These are phyloP conservation scores for Oleoguttula mirabilis DNA, from an alignment of 495 filamentous ascomycete species.

Conservation along the genomic window DNA sequence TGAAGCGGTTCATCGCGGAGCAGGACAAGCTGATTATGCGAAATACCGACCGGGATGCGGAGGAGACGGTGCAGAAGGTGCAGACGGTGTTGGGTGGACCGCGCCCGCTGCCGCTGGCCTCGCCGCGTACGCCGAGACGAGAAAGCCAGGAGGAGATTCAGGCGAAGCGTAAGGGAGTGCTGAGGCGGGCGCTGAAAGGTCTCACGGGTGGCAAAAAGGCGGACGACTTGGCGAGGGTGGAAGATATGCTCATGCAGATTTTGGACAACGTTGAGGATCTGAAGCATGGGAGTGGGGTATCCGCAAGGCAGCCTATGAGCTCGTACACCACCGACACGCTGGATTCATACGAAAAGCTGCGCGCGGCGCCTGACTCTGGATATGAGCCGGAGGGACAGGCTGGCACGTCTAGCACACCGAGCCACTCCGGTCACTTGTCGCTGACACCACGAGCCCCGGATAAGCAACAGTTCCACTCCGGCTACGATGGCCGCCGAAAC, in stretches of 20 bases:
- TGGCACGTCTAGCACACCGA: conserved; percentile 61
- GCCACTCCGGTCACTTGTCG: conserved; percentile 67
- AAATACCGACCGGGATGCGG: conserved; percentile 72
- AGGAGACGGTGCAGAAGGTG: conserved; percentile 65
- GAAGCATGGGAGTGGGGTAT: conserved; percentile 41
- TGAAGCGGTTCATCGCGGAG: conserved; percentile 82
- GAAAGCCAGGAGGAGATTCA: conserved; percentile 59
- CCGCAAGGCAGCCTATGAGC: conserved; percentile 24
- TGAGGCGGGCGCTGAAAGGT: conserved; percentile 81
- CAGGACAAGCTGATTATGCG: conserved; percentile 76
- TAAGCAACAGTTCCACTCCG: conserved; percentile 40
- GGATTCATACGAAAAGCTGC: conserved; percentile 43
- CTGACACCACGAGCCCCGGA: conserved; percentile 47
- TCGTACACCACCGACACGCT: conserved; percentile 24
- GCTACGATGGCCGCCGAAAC: conserved; percentile 47
- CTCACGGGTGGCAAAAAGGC: conserved; percentile 65
- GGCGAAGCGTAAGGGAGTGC: conserved; percentile 75
- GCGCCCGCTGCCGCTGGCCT: conserved; percentile 63
- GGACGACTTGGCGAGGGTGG: conserved; percentile 81
- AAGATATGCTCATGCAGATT: conserved; percentile 87
- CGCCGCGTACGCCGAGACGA: conserved; percentile 37
- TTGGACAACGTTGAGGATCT: conserved; percentile 83
- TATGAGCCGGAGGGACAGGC: conserved; percentile 78
- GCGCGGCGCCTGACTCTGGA: conserved; percentile 45
- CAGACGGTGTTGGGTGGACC: conserved; percentile 77